Evolutionary conservation across 768 basidiomycete genomes (phyloP).

Genomic region (Cystobasidium ongulense): DNA sequence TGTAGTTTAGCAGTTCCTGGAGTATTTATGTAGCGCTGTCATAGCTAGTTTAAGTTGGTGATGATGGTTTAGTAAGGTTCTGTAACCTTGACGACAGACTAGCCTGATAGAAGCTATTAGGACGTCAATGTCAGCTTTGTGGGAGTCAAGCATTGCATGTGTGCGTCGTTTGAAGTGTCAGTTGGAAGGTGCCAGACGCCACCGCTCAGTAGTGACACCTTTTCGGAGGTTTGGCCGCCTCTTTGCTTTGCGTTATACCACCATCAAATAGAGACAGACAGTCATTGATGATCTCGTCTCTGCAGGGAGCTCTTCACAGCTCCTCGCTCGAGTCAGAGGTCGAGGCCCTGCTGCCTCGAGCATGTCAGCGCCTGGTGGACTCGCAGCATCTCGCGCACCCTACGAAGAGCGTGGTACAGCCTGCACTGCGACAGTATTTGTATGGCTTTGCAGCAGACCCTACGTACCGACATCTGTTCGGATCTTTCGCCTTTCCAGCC

Average conservation of each 20-base stretch:
- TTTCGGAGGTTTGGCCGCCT: neutral
- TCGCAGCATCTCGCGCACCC: neutral
- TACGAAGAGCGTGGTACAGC: slow-evolving; percentile 6
- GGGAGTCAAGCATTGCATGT: too few species aligned
- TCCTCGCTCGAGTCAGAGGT: slow-evolving; percentile 4
- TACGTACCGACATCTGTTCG: neutral
- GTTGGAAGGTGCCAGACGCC: neutral
- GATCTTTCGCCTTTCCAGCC: neutral
- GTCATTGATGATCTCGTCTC: neutral
- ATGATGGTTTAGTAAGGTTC: too few species aligned
- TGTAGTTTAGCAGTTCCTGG: neutral
- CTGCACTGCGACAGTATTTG: neutral
- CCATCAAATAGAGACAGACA: neutral
- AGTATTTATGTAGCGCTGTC: neutral
- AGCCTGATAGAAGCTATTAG: too few species aligned
- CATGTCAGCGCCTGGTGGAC: neutral
- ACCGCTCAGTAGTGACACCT: neutral
- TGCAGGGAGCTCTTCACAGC: neutral
- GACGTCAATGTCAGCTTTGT: neutral
- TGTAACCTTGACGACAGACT: too few species aligned
- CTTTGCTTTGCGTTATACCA: neutral
- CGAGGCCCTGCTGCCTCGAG: neutral
- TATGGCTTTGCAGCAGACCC: slow-evolving; percentile 6
- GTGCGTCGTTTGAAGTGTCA: neutral
- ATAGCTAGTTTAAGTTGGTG: too few species aligned